Conservation (phyloP, 1,284 basidiomycete genomes). For the Crepidotus sp. region DNA sequence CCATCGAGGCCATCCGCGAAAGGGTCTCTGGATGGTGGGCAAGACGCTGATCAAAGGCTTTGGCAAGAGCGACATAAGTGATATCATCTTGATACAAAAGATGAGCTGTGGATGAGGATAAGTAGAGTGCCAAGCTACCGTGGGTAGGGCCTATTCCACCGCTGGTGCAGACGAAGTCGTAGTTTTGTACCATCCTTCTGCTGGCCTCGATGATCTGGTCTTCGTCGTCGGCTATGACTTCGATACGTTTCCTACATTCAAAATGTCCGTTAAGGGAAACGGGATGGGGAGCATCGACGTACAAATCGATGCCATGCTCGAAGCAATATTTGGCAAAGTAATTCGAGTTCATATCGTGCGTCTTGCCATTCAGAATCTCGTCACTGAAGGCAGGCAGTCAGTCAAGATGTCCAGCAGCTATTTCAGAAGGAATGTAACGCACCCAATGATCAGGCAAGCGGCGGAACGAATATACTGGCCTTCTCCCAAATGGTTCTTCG, state of each 20-base stretch:
- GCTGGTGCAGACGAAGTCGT: slow-evolving; percentile 83
- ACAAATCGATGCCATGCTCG: slow-evolving; percentile 81
- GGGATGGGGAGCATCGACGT: slow-evolving; percentile 26
- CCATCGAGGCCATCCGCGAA: slow-evolving; percentile 63
- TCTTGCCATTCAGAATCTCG: slow-evolving; percentile 82
- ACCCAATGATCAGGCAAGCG: slow-evolving; percentile 72
- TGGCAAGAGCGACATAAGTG: slow-evolving; percentile 81
- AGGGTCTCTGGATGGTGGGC: slow-evolving; percentile 77
- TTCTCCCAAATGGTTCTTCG: slow-evolving; percentile 56
- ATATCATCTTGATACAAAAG: slow-evolving; percentile 68
- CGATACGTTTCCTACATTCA: slow-evolving; percentile 65
- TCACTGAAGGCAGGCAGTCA: slow-evolving; percentile 39
- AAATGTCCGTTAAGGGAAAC: slow-evolving; percentile 21
- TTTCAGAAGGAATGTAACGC: slow-evolving; percentile 17
- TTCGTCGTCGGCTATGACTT: slow-evolving; percentile 88
- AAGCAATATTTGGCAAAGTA: slow-evolving; percentile 84
- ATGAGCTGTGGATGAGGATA: slow-evolving; percentile 1
- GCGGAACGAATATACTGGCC: slow-evolving; percentile 64
- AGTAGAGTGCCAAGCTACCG: slow-evolving; percentile 67
- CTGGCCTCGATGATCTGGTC: slow-evolving; percentile 86
- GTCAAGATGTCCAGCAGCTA: not conserved
- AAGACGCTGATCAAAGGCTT: slow-evolving; percentile 74
- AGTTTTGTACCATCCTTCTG: slow-evolving; percentile 68
- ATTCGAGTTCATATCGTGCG: slow-evolving; percentile 79
- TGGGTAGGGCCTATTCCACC: slow-evolving; percentile 75